phyloP scores from a whole-genome alignment of 148 eudicot genomes.

The Vaccinium myrtillus region DNA sequence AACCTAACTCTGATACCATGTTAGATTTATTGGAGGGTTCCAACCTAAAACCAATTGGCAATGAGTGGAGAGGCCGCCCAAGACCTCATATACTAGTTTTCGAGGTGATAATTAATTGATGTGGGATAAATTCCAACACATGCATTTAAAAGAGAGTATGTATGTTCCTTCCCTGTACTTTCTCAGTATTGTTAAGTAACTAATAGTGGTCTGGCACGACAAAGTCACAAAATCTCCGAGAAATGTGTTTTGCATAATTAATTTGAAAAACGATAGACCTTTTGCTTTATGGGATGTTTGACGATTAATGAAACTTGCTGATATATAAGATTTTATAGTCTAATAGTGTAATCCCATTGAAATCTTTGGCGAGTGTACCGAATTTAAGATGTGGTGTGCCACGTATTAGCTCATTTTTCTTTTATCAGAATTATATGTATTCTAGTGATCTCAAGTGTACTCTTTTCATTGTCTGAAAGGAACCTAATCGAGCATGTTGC shows the following conservation, averaged over 20 bases:
- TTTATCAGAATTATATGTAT: neutral
- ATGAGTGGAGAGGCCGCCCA: too few relatives aligned
- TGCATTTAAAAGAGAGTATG: too few relatives aligned
- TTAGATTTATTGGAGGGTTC: too few relatives aligned
- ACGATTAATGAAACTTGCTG: neutral
- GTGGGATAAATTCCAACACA: too few relatives aligned
- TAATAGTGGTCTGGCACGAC: neutral
- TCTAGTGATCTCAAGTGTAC: neutral
- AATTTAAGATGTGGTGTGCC: neutral
- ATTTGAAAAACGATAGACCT: neutral
- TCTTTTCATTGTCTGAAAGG: neutral
- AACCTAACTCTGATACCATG: too few relatives aligned
- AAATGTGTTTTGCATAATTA: neutral
- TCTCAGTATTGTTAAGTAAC: neutral
- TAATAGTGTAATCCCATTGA: neutral
- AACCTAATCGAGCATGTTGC: slow-evolving; percentile 1
- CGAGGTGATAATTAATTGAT: too few relatives aligned
- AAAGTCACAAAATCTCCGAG: neutral
- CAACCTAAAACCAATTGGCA: too few relatives aligned
- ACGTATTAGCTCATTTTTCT: neutral
- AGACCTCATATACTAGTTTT: too few relatives aligned
- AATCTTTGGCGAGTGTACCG: neutral
- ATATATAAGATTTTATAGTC: neutral
- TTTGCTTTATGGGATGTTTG: neutral
- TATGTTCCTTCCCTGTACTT: neutral